A percentile compares a stretch with the other conserved stretches of the same genome.
phyloP scores from a whole-genome alignment of 345 rosid species.

The Pelargonium nanum region DNA sequence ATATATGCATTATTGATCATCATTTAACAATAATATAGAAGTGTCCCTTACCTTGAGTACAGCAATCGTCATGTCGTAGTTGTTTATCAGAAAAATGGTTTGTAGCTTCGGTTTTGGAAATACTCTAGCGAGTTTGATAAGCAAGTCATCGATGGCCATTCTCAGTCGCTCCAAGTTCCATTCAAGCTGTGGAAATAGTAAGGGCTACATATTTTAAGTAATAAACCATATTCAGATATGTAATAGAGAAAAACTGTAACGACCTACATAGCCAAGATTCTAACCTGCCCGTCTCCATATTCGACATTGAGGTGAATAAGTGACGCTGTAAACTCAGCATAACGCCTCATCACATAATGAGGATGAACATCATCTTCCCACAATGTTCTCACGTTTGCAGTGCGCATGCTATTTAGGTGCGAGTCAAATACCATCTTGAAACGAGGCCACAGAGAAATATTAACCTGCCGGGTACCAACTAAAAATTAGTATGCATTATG shows the following conservation, averaged over 20 bases:
- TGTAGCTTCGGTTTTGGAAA: constrained; percentile 69
- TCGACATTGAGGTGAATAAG: constrained; percentile 92
- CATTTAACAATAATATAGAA: not conserved
- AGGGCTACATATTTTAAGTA: constrained; percentile 3
- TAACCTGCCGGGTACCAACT: constrained; percentile 48
- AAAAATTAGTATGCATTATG: not conserved
- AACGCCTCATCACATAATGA: constrained; percentile 98
- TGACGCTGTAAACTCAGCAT: constrained; percentile 95
- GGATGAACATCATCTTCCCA: constrained; percentile 99
- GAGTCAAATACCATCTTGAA: constrained; percentile 92
- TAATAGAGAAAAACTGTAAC: not conserved
- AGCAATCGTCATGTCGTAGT: constrained; percentile 91
- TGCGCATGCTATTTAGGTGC: constrained; percentile 82
- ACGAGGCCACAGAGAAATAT: constrained; percentile 94
- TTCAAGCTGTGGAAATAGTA: constrained; percentile 60
- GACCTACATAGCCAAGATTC: constrained; percentile 3
- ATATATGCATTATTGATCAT: too few species aligned
- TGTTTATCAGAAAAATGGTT: constrained; percentile 84
- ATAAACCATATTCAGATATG: not conserved
- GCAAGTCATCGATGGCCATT: constrained; percentile 86
- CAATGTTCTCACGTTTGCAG: constrained; percentile 74
- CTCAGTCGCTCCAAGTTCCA: constrained; percentile 86
- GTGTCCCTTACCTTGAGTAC: constrained; percentile 63
- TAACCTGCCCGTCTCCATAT: constrained; percentile 95
- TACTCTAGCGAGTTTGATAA: constrained; percentile 69